These are phyloP conservation scores for Zopfochytrium polystomum DNA, from an alignment of 371 early-diverging fungal species.

Conservation along the genomic window DNA sequence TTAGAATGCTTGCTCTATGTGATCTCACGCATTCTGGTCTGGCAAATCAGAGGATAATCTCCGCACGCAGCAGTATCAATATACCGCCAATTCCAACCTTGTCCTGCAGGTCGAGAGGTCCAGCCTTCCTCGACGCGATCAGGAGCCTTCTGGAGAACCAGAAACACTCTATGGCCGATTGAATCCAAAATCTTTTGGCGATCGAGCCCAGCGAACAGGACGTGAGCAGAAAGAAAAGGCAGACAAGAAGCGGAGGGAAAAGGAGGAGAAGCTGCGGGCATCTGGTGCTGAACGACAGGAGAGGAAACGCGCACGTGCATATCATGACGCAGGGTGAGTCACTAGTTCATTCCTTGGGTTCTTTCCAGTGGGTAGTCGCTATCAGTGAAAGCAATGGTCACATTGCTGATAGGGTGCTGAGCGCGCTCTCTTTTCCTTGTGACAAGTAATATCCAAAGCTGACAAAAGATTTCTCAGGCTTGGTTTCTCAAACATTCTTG, in stretches of 20 bases:
- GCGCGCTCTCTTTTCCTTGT: neutral
- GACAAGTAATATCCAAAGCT: neutral
- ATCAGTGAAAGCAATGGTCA: too few species aligned
- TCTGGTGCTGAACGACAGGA: slow-evolving; percentile 37
- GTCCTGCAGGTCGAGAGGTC: slow-evolving; percentile 88
- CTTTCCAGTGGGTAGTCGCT: neutral
- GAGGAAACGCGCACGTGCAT: slow-evolving; percentile 20
- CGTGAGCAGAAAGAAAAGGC: slow-evolving; percentile 61
- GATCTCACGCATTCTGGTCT: too few species aligned
- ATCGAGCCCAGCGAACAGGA: slow-evolving; percentile 65
- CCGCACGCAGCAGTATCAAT: slow-evolving; percentile 44
- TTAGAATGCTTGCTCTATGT: too few species aligned
- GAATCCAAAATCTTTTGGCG: slow-evolving; percentile 82
- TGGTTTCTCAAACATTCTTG: slow-evolving; percentile 79
- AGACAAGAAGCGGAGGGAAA: slow-evolving; percentile 56
- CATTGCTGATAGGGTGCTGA: too few species aligned
- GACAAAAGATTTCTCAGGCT: slow-evolving; percentile 38
- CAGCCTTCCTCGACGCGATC: slow-evolving; percentile 74
- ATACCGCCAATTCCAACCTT: slow-evolving; percentile 89
- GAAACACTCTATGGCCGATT: slow-evolving; percentile 87
- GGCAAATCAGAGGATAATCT: slow-evolving; percentile 39
- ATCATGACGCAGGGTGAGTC: too few species aligned
- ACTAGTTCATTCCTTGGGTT: neutral
- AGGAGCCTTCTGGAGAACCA: slow-evolving; percentile 95
- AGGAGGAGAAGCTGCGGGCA: slow-evolving; percentile 31